Percentiles rank a stretch among this genome's conserved stretches.
These are phyloP conservation scores for Chaetomium cochliodes DNA, from an alignment of 495 filamentous ascomycete genomes.

Conservation along the genomic window DNA sequence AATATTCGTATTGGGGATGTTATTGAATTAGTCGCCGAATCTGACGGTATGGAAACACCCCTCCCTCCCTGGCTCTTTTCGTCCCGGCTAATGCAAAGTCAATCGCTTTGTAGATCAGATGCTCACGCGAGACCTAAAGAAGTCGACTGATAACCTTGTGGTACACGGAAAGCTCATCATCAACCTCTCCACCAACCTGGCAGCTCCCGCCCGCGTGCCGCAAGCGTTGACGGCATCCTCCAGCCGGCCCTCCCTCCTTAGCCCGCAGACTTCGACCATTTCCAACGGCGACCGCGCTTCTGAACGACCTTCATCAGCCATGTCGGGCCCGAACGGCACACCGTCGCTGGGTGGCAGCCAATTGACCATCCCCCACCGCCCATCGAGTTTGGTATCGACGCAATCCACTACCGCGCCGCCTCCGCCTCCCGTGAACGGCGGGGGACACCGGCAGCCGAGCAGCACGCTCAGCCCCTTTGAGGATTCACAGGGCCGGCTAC, in stretches of 20 bases:
- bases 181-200: slow-evolving; percentile 86
- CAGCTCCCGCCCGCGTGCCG: slow-evolving; percentile 38
- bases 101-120: slow-evolving; percentile 61
- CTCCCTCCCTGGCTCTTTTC: background rate
- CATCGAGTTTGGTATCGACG: slow-evolving; percentile 35
- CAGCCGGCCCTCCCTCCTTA: slow-evolving; percentile 43
- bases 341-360: slow-evolving; percentile 30
- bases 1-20: slow-evolving; percentile 93
- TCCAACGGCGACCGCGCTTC: slow-evolving; percentile 35
- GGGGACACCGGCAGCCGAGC: slow-evolving; percentile 38
- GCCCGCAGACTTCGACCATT: slow-evolving; percentile 40
- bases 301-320: slow-evolving; percentile 47
- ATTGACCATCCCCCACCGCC: slow-evolving; percentile 37
- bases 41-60: slow-evolving; percentile 69
- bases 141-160: slow-evolving; percentile 95
- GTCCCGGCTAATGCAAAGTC: slow-evolving; percentile 11
- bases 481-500: slow-evolving; percentile 87
- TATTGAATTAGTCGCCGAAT: slow-evolving; percentile 82
- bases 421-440: slow-evolving; percentile 39
- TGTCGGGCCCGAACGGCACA: slow-evolving; percentile 45
- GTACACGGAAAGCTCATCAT: slow-evolving; percentile 97
- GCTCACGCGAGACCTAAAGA: slow-evolving; percentile 97
- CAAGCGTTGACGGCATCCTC: slow-evolving; percentile 34
- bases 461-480: slow-evolving; percentile 87
- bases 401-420: slow-evolving; percentile 35